Conservation (phyloP, 2,329 filamentous ascomycete genomes). For the Trichoderma oligosporum region DNA sequence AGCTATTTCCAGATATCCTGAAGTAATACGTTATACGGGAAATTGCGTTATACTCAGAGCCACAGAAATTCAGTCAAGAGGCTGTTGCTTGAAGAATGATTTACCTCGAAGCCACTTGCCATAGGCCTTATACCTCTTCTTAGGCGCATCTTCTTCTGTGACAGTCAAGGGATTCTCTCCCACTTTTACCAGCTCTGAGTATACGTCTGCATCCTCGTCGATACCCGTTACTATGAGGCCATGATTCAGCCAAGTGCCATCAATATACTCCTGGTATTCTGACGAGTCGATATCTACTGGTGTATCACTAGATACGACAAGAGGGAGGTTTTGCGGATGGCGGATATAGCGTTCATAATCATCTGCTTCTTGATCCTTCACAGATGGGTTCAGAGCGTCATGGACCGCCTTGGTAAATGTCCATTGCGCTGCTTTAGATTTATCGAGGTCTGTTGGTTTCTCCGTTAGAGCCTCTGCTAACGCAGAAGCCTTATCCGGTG, state of each 20-base stretch:
- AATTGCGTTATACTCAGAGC: not conserved
- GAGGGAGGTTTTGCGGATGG: constrained; percentile 82
- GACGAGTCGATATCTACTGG: constrained; percentile 55
- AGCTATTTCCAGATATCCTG: constrained; percentile 23
- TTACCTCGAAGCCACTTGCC: constrained; percentile 92
- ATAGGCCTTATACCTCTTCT: constrained; percentile 97
- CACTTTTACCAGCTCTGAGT: constrained; percentile 71
- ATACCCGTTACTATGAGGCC: constrained; percentile 51
- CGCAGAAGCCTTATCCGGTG: constrained; percentile 3
- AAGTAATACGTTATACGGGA: not conserved
- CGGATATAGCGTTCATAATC: constrained; percentile 88
- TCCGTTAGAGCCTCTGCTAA: constrained; percentile 34
- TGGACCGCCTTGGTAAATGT: constrained; percentile 82
- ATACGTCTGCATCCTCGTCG: constrained; percentile 51
- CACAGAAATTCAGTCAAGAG: constrained; percentile 47
- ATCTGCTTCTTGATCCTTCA: constrained; percentile 69
- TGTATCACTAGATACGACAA: constrained; percentile 69
- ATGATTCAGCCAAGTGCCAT: constrained; percentile 62
- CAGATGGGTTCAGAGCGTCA: constrained; percentile 79
- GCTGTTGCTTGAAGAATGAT: constrained; percentile 90
- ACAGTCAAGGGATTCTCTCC: constrained; percentile 84
- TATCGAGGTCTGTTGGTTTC: constrained; percentile 63
- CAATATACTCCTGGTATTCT: constrained; percentile 79
- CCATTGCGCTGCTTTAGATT: constrained; percentile 79
- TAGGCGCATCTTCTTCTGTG: constrained; percentile 76